A percentile compares a stretch with the other conserved stretches of the same genome.
Conservation (phyloP, 805 yeast genomes). For the Saccharomycopsis babjevae region DNA sequence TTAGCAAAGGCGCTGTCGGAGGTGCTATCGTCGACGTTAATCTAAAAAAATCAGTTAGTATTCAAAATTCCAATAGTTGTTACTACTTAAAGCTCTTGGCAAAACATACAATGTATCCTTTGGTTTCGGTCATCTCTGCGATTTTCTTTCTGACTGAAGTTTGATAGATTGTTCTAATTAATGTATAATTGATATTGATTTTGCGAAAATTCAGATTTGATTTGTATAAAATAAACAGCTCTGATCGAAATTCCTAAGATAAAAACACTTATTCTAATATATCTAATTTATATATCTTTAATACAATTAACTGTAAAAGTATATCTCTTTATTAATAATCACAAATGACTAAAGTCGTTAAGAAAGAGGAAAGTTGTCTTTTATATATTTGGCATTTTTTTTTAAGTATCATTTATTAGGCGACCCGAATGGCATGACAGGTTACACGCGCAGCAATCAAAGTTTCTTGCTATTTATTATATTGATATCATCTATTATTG, state of each 20-base stretch:
- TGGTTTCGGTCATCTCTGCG: not conserved
- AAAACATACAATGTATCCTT: slow-evolving; percentile 1
- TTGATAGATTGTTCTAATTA: not conserved
- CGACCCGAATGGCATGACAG: not conserved
- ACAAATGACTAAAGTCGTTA: not conserved
- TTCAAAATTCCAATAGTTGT: not conserved
- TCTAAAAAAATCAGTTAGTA: slow-evolving; percentile 10
- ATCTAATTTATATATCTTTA: no score
- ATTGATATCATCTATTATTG: not conserved
- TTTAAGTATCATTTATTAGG: not conserved
- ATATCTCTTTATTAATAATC: no score
- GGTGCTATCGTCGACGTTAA: slow-evolving; percentile 38
- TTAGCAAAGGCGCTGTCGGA: slow-evolving; percentile 25
- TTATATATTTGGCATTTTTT: not conserved
- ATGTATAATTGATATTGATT: not conserved
- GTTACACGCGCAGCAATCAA: not conserved
- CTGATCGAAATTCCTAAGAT: no score
- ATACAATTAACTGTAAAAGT: no score
- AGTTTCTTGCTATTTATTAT: not conserved
- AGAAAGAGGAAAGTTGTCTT: not conserved
- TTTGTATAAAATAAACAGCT: no score
- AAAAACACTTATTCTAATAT: no score
- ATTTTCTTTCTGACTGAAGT: not conserved
- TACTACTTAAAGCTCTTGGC: not conserved
- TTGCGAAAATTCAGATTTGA: not conserved